Base-by-base conservation (phyloP, 2,329 filamentous ascomycete genomes). In the Ceratocystis huliohia region DNA sequence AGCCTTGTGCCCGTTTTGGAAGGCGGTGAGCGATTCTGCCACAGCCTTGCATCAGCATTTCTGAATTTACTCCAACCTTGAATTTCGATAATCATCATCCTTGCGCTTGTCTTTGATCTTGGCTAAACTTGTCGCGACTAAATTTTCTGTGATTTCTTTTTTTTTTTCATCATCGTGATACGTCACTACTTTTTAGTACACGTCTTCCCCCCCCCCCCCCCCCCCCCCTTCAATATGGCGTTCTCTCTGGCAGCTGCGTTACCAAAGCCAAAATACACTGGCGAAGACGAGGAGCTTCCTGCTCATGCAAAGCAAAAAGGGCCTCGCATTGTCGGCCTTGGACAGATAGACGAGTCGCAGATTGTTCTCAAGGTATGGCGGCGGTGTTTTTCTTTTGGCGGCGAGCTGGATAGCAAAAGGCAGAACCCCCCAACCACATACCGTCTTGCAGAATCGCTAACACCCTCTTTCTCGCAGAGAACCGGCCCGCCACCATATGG, bases 191-290 rank as follows among this genome's bases (percentile, higher is more conserved):
- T 30, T 48, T 57, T 8, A 13, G 53, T 28, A 33, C 30, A 33
- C 30, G 30, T 28, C 13, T 57, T 28, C 17, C 25, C 15, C 2
- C 3, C 5, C 3, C 53, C 5, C 6, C 5, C 6, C 8, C 10
- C n/a, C n/a, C 3, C 15, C 13, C 28, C n/a, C 1, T n/a, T n/a
- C 25, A 33, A 13, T 68, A 81, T 89, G 73, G 82, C 82, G 70
- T 81, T 84, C 68, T 89, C 90, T 67, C 82, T 97, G 56, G 85
- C 90, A 69, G 85, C 86, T 73, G 86, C 89, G 67, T 81, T 97
- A 56, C 93, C 93, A 2, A 92, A 92, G 74, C 92, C 93, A 17
- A 93, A 89, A 77, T 96, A 96, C 74, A 90, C 87, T 3, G 91
- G 89, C 71, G 90, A 96, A 74, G 87, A 95, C 74, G 92, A 96